Conservation (phyloP, 257 asterid species). For the Cruciata laevipes region DNA sequence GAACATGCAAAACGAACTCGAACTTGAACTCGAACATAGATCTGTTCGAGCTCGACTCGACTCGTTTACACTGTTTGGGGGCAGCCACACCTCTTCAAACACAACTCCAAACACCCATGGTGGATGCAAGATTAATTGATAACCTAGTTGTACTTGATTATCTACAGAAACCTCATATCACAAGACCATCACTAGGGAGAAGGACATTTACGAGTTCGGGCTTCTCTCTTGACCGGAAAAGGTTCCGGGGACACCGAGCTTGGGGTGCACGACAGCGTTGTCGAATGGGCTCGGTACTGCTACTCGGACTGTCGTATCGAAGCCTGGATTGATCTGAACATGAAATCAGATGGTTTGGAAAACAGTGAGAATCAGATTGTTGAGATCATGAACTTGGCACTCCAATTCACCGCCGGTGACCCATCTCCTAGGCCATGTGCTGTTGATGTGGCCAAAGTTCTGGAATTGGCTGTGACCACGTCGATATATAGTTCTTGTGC, state of each 20-base stretch:
- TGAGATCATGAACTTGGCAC: constrained; percentile 74
- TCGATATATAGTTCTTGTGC: constrained; percentile 31
- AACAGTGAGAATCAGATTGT: constrained; percentile 41
- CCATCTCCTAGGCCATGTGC: constrained; percentile 61
- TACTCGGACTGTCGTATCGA: constrained; percentile 78
- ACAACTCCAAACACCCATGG: no score
- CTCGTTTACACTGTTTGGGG: no score
- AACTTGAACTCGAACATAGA: no score
- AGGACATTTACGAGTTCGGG: constrained; percentile 61
- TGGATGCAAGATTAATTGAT: background rate
- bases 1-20: no score
- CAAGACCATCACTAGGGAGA: constrained; percentile 31
- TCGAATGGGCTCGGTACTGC: constrained; percentile 83
- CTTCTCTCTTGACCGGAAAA: constrained; percentile 67
- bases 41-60: no score
- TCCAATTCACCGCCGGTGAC: constrained; percentile 66
- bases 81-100: no score
- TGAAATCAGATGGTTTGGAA: constrained; percentile 26
- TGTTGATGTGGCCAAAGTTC: constrained; percentile 29
- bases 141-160: background rate
- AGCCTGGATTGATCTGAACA: constrained; percentile 53
- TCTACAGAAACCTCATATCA: constrained; percentile 36
- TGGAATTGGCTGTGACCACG: constrained; percentile 42
- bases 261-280: constrained; percentile 40
- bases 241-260: constrained; percentile 43